phyloP scores from a whole-genome alignment of 2,329 filamentous ascomycete species.

The Penicillium verrucosum region DNA sequence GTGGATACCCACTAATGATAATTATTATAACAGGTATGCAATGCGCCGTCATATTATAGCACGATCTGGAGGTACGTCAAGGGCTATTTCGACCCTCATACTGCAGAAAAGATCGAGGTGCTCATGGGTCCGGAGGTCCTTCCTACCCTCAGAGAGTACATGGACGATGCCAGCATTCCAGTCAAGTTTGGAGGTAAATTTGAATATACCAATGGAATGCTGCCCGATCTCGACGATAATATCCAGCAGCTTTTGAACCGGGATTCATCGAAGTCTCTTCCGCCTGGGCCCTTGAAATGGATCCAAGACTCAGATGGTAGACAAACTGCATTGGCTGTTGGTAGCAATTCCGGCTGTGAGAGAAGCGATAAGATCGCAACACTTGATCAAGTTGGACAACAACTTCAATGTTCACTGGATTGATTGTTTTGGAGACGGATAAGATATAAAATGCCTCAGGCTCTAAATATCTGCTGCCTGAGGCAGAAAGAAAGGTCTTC shows the following conservation, averaged over 20 bases:
- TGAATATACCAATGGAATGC: conserved; percentile 20
- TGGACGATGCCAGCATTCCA: conserved; percentile 23
- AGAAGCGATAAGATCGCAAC: conserved; percentile 7
- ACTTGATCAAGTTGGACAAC: neutral
- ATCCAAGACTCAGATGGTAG: conserved; percentile 9
- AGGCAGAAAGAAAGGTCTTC: no score
- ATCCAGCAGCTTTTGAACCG: conserved; percentile 10
- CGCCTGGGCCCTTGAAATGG: conserved; percentile 22
- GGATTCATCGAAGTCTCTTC: neutral
- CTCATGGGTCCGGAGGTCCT: conserved; percentile 16
- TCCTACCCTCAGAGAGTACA: conserved; percentile 11
- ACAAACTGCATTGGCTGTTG: conserved; percentile 18
- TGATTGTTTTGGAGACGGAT: neutral
- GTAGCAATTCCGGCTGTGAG: conserved; percentile 7
- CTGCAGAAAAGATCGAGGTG: conserved; percentile 25
- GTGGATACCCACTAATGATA: no score
- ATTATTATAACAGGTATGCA: no score
- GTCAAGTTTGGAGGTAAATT: conserved; percentile 19
- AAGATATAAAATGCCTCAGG: no score
- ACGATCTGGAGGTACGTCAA: no score
- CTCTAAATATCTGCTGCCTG: no score
- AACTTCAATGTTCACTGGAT: neutral
- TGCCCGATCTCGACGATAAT: conserved; percentile 15
- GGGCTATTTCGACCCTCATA: neutral
- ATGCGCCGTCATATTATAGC: no score